Percentiles rank a stretch among this genome's conserved stretches.
Conservation (phyloP, 352 stramenopile species). For the Pseudoperonospora humuli region DNA sequence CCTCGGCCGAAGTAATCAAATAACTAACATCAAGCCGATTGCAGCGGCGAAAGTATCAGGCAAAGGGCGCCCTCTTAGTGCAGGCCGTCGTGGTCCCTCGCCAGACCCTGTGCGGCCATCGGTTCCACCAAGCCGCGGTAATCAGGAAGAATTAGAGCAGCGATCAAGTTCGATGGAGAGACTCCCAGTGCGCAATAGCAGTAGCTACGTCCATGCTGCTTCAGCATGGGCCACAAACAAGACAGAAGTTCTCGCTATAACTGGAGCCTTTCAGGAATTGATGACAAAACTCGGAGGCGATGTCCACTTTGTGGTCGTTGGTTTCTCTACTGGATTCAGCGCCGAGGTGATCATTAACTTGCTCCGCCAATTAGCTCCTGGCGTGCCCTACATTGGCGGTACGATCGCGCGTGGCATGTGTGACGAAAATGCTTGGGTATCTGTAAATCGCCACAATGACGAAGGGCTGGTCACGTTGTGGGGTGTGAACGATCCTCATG, state of each 20-base stretch:
- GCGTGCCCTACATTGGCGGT: slow-evolving; percentile 77
- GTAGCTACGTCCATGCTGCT: slow-evolving; percentile 57
- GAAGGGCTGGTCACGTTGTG: slow-evolving; percentile 77
- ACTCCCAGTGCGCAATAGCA: slow-evolving; percentile 40
- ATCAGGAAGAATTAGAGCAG: slow-evolving; percentile 37
- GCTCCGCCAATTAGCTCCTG: slow-evolving; percentile 64
- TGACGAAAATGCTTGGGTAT: slow-evolving; percentile 84
- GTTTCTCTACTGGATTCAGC: slow-evolving; percentile 78
- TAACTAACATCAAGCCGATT: slow-evolving; percentile 6
- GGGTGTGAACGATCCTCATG: slow-evolving; percentile 79
- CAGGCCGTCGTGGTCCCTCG: slow-evolving; percentile 15
- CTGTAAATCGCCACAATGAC: slow-evolving; percentile 78
- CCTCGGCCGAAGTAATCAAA: slow-evolving; percentile 9
- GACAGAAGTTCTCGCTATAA: slow-evolving; percentile 66
- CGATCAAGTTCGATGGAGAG: slow-evolving; percentile 41
- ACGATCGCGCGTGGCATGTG: slow-evolving; percentile 81
- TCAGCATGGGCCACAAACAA: slow-evolving; percentile 71
- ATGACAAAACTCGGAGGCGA: slow-evolving; percentile 69
- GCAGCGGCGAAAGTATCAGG: slow-evolving; percentile 6
- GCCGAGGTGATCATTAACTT: slow-evolving; percentile 64
- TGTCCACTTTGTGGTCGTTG: slow-evolving; percentile 80
- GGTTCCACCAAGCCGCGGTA: slow-evolving; percentile 16
- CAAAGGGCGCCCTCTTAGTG: slow-evolving; percentile 12
- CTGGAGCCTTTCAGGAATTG: slow-evolving; percentile 68
- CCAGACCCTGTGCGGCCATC: slow-evolving; percentile 17